Evolutionary conservation across 371 early-diverging fungal genomes (phyloP).

Genomic region (Smittium mucronatum): DNA sequence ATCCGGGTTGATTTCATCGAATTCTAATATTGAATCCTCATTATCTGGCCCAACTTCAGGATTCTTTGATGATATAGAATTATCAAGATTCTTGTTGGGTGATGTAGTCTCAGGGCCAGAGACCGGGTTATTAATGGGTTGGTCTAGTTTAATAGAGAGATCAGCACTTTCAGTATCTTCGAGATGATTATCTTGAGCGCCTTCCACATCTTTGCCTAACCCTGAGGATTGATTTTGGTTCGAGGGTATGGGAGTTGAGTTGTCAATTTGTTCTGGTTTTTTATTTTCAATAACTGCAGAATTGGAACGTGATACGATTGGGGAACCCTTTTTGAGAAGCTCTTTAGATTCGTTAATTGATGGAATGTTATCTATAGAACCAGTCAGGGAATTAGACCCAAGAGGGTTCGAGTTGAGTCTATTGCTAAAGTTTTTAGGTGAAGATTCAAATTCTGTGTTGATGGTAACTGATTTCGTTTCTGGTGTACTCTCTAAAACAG

Average conservation of each 20-base stretch:
- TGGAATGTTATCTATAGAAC: too few relatives aligned
- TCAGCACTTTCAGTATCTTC: constrained; percentile 15
- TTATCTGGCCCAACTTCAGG: background rate
- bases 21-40: constrained; percentile 13
- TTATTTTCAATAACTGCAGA: too few relatives aligned
- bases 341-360: too few relatives aligned
- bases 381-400: background rate
- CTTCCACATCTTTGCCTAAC: constrained; percentile 10
- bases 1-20: constrained; percentile 14
- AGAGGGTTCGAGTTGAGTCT: background rate
- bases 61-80: background rate
- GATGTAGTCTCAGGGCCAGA: too few relatives aligned
- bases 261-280: background rate
- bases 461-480: background rate
- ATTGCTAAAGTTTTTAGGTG: background rate
- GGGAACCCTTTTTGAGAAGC: too few relatives aligned
- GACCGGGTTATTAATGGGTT: too few relatives aligned
- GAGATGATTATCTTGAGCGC: too few relatives aligned
- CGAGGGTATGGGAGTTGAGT: background rate
- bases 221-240: background rate
- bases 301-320: too few relatives aligned
- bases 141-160: background rate
- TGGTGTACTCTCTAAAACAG: constrained; percentile 6
- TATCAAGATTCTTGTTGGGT: background rate
- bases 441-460: background rate